Evolutionary conservation across 2,329 filamentous ascomycete genomes (phyloP).

Genomic region (Aspergillus pseudonomiae): DNA sequence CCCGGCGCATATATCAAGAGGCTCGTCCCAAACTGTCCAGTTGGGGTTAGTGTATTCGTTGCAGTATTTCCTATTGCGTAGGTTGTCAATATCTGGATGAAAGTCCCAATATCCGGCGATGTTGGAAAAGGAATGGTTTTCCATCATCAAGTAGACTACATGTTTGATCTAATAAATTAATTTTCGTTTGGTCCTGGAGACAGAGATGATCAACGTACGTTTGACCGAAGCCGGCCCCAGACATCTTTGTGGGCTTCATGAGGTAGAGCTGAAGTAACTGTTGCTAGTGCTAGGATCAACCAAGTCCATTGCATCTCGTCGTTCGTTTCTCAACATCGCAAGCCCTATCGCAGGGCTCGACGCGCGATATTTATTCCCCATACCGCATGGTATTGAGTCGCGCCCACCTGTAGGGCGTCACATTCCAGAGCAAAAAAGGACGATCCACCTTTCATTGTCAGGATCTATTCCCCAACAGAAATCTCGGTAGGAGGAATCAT

Average conservation of each 20-base stretch:
- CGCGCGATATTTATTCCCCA: constrained; percentile 1
- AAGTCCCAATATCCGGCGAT: constrained; percentile 45
- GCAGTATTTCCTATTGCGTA: constrained; percentile 36
- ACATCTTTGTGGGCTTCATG: constrained; percentile 15
- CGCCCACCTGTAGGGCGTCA: neutral
- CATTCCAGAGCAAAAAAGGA: constrained; percentile 3
- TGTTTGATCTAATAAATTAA: constrained; percentile 32
- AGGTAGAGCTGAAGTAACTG: constrained; percentile 21
- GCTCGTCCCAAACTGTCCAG: constrained; percentile 42
- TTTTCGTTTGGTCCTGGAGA: neutral
- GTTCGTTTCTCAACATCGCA: neutral
- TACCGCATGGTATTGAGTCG: neutral
- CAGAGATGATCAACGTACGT: constrained; percentile 19
- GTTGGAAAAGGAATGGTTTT: constrained; percentile 47
- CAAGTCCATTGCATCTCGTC: constrained; percentile 22
- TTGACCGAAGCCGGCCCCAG: constrained; percentile 28
- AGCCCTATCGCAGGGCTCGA: neutral
- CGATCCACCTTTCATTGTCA: neutral
- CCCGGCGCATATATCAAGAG: constrained; percentile 38
- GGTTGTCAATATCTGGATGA: constrained; percentile 41
- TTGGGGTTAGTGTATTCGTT: constrained; percentile 45
- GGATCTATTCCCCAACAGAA: neutral
- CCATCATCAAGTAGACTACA: constrained; percentile 42
- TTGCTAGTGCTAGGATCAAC: constrained; percentile 18
- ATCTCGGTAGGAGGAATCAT: neutral